Evolutionary conservation across 805 yeast genomes (phyloP).

Genomic region (Wickerhamomyces pijperi): DNA sequence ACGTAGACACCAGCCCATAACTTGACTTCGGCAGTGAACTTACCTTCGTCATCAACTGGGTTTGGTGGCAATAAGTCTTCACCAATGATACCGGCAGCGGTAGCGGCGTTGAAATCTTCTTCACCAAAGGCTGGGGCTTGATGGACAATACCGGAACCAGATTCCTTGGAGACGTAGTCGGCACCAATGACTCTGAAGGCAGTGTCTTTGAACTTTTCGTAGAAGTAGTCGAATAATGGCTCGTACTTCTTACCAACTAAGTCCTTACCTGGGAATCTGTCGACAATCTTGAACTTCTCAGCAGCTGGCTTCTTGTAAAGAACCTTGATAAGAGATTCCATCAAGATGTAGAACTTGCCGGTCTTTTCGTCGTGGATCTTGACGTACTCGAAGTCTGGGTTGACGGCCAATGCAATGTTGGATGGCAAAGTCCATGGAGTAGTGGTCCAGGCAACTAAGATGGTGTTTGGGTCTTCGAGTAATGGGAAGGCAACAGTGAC

Average conservation of each 20-base stretch:
- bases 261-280: conserved; percentile 67
- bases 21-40: conserved; percentile 62
- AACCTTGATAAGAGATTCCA: conserved; percentile 73
- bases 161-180: conserved; percentile 79
- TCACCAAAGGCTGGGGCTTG: conserved; percentile 99
- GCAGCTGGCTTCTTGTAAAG: conserved; percentile 90
- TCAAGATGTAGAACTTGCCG: conserved; percentile 67
- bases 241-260: conserved; percentile 70
- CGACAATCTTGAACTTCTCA: conserved; percentile 78
- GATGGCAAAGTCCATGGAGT: conserved; percentile 99
- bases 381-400: conserved; percentile 83
- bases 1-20: conserved; percentile 79
- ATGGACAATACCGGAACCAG: conserved; percentile 99
- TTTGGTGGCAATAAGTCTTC: conserved; percentile 72
- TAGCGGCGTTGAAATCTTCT: conserved; percentile 84
- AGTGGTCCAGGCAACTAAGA: conserved; percentile 96
- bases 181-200: conserved; percentile 80
- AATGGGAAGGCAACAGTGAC: conserved; percentile 85
- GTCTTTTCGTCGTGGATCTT: conserved; percentile 87
- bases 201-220: conserved; percentile 58
- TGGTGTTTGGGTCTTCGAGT: conserved; percentile 68
- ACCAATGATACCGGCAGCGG: conserved; percentile 60
- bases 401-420: conserved; percentile 82
- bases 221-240: conserved; percentile 78
- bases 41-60: conserved; percentile 91